phyloP scores from a whole-genome alignment of 805 yeast species.

The Zygosaccharomyces lentus region DNA sequence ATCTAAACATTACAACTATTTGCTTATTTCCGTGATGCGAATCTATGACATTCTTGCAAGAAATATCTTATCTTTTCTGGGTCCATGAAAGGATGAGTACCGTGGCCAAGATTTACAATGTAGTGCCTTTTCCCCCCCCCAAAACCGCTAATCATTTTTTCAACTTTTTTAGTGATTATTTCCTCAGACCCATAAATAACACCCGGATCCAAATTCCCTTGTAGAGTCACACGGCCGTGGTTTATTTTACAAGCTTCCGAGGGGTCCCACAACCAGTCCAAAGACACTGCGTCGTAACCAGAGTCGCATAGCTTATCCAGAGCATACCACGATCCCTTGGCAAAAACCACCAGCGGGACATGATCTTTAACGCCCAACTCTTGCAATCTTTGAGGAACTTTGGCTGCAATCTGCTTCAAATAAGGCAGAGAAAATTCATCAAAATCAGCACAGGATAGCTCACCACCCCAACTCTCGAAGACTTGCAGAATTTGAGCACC shows the following conservation, averaged over 20 bases:
- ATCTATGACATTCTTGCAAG: slow-evolving; percentile 78
- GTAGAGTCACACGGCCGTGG: slow-evolving; percentile 75
- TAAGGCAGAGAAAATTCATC: slow-evolving; percentile 86
- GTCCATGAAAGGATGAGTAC: slow-evolving; percentile 96
- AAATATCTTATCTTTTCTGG: slow-evolving; percentile 85
- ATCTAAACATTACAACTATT: not conserved
- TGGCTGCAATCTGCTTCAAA: slow-evolving; percentile 65
- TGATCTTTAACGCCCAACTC: slow-evolving; percentile 67
- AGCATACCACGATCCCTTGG: slow-evolving; percentile 98
- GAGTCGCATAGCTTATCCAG: slow-evolving; percentile 74
- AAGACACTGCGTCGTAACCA: slow-evolving; percentile 82
- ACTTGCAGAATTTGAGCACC: slow-evolving; percentile 98
- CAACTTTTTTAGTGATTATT: slow-evolving; percentile 72
- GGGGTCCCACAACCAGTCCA: slow-evolving; percentile 90
- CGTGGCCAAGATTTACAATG: slow-evolving; percentile 95
- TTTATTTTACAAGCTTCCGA: slow-evolving; percentile 73
- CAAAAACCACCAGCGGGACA: slow-evolving; percentile 85
- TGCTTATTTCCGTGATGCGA: slow-evolving; percentile 47
- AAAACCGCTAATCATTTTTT: slow-evolving; percentile 82
- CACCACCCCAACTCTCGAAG: slow-evolving; percentile 98
- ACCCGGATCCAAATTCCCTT: slow-evolving; percentile 96
- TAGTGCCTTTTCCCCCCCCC: slow-evolving; percentile 92
- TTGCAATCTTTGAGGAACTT: slow-evolving; percentile 61
- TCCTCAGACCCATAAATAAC: slow-evolving; percentile 86
- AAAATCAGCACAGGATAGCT: slow-evolving; percentile 86